Percentiles rank a stretch among this genome's conserved stretches.
Evolutionary conservation across 2,329 filamentous ascomycete genomes (phyloP).

Genomic region (Xylariales sp.): DNA sequence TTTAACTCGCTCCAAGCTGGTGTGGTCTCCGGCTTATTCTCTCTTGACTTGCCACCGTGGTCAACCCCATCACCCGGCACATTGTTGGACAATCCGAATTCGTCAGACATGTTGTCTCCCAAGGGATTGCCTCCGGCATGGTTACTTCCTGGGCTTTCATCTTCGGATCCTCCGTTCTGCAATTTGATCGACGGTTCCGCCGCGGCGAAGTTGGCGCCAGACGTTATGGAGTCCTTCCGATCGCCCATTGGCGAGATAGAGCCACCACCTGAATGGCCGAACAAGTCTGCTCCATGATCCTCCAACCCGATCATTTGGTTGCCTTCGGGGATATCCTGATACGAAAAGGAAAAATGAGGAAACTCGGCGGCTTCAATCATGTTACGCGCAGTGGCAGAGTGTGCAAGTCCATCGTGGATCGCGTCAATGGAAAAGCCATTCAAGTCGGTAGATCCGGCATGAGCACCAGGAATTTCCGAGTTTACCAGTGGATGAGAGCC

Average conservation of each 20-base stretch:
- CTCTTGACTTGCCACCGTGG: constrained; percentile 46
- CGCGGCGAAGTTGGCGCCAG: constrained; percentile 27
- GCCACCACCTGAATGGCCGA: constrained; percentile 21
- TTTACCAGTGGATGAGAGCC: constrained; percentile 27
- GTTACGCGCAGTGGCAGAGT: constrained; percentile 25
- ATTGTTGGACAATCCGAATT: constrained; percentile 49
- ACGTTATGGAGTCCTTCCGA: constrained; percentile 31
- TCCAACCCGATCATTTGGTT: constrained; percentile 36
- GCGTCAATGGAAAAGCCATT: constrained; percentile 33
- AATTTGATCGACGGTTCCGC: constrained; percentile 18
- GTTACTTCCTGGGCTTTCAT: constrained; percentile 37
- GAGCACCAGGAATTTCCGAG: constrained; percentile 24
- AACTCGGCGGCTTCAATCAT: constrained; percentile 46
- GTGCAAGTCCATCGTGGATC: constrained; percentile 27
- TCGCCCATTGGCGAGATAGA: constrained; percentile 33
- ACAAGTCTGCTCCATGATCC: constrained; percentile 29
- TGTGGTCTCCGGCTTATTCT: constrained; percentile 53
- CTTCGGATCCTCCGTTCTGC: constrained; percentile 38
- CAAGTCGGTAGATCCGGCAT: constrained; percentile 28
- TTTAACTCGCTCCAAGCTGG: constrained; percentile 79
- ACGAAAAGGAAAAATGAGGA: constrained; percentile 49
- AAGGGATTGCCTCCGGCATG: constrained; percentile 41
- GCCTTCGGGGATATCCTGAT: constrained; percentile 38
- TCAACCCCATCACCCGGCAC: constrained; percentile 49
- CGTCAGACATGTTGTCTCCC: constrained; percentile 52